These are phyloP conservation scores for Trifolium dubium DNA, from an alignment of 306 rosid species.

Conservation along the genomic window DNA sequence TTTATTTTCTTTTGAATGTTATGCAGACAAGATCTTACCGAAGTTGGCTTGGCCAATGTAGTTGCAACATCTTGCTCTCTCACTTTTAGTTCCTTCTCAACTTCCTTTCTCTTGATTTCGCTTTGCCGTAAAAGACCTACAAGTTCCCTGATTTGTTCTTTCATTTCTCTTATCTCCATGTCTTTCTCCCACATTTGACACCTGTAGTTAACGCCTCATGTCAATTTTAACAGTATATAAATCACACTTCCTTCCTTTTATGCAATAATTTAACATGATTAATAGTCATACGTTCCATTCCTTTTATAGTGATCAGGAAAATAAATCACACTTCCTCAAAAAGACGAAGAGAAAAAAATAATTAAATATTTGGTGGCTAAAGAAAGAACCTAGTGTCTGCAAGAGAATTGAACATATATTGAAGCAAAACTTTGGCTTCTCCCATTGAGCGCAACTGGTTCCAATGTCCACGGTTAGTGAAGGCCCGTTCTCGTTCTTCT, in stretches of 20 bases:
- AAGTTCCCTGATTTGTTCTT: constrained; percentile 92
- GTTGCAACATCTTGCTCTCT: constrained; percentile 78
- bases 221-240: constrained; percentile 23
- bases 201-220: constrained; percentile 54
- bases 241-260: too few species aligned
- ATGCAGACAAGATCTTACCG: constrained; percentile 59
- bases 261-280: too few species aligned
- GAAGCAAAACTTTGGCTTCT: constrained; percentile 92
- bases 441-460: constrained; percentile 96
- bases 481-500: constrained; percentile 93
- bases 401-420: constrained; percentile 85
- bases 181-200: constrained; percentile 95
- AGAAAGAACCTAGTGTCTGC: constrained; percentile 70
- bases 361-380: too few species aligned
- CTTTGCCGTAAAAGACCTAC: constrained; percentile 93
- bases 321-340: too few species aligned
- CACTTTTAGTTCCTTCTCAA: constrained; percentile 82
- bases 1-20: constrained; percentile 25
- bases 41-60: constrained; percentile 67
- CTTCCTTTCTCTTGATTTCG: constrained; percentile 86
- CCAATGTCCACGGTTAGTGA: constrained; percentile 92
- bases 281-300: too few species aligned
- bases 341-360: too few species aligned
- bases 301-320: too few species aligned
- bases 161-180: constrained; percentile 84